Conservation (phyloP, 78 protist species). For the Creolimax fragrantissima region DNA sequence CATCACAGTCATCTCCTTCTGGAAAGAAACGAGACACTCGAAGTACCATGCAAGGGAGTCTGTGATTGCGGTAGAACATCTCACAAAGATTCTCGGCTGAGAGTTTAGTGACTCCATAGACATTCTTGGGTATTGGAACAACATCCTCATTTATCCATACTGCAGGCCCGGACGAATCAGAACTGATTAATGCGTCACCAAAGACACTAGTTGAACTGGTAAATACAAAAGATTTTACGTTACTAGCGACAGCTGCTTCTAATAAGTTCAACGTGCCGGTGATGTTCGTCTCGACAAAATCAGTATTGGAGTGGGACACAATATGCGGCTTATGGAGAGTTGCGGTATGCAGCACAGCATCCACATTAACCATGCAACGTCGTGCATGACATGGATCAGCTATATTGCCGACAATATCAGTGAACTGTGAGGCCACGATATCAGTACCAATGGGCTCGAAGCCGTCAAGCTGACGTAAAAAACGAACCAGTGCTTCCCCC, state of each 20-base stretch:
- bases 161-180: constrained; percentile 1
- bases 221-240: neutral
- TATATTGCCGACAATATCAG: neutral
- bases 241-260: neutral
- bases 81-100: neutral
- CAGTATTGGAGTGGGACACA: neutral
- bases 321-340: constrained; percentile 26
- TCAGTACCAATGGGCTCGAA: neutral
- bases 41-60: neutral
- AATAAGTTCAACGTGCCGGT: constrained; percentile 27
- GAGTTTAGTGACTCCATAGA: constrained; percentile 15
- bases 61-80: neutral
- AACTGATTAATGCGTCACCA: constrained; percentile 1
- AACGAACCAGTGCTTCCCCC: neutral
- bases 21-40: constrained; percentile 11
- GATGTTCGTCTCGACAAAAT: constrained; percentile 26
- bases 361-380: neutral
- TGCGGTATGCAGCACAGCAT: constrained; percentile 6
- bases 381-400: constrained; percentile 4
- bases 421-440: constrained; percentile 9
- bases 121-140: constrained; percentile 21
- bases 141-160: constrained; percentile 22
- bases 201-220: constrained; percentile 4
- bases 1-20: constrained; percentile 12
- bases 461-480: neutral